Evolutionary conservation across 768 basidiomycete species (phyloP), one percentile per base, ranked within the genome.

Genomic region (Xerocomellus chrysenteron): DNA sequence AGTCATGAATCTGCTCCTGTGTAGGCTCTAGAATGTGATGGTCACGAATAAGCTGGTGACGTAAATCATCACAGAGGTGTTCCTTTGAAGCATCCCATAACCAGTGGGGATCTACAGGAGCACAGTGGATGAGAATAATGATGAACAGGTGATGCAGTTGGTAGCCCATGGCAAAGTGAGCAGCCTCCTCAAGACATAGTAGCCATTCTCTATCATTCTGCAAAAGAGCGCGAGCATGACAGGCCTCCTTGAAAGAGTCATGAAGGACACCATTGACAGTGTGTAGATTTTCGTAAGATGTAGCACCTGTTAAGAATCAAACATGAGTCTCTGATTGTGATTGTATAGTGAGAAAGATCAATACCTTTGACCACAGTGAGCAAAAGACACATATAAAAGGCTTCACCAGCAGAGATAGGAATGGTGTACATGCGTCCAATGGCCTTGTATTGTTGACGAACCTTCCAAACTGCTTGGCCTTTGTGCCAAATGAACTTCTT

Each of bases 201-300:
- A 57, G 21, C 76, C 76, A 81, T 59, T 82, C 79, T 14, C 59
- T 60, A 63, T 82, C 77, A 71, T 79, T 73, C 43, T 78, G 70
- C 17, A 81, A 65, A 0, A 82, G 69, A 0, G 80, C 80, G 13
- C 2, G 16, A n/a, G 33, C 33, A 14, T 13, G 35, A 50, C 80
- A 82, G 7, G 79, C 79, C 3, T 71, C 74, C 32, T 67, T 62
- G 50, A 75, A 81, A 1, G 74, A 75, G 0, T 58, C 49, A 64
- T 68, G 63, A 1, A 57, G 30, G 2, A 58, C 19, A 5, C 42
- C 68, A 36, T 75, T 48, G 19, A 70, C 52, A 21, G 71, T 70
- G 1, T 60, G 51, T 1, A 76, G 47, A 55, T 64, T 46, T 19
- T 65, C 53, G 54, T 59, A 73, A 10, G 66, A 68, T 0, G 49